Base-by-base conservation (phyloP, 768 basidiomycete genomes). In the Dioszegia aurantiaca region DNA sequence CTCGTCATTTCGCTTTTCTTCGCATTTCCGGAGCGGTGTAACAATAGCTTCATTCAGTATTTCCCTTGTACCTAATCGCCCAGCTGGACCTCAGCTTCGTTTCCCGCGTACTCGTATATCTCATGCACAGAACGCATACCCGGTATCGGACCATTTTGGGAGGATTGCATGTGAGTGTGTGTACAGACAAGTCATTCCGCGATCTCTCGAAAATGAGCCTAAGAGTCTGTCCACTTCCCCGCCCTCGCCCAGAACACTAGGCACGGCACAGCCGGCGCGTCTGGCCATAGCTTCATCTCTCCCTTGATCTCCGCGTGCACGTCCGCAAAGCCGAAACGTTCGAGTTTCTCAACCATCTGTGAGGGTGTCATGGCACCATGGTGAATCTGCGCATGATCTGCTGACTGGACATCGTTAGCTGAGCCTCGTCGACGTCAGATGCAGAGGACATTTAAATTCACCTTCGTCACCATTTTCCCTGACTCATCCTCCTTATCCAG, bases 231-330 rank as follows among this genome's bases (percentile, higher is more conserved):
- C 55, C n/a, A 6, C 27, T 48, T 48, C n/a, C 17, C 30, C 36
- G 59, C 63, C 36, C 55, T 48, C 12, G 58, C 68, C 40, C 63
- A 43, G 28, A 55, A 63, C 27, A 70, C 40, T 36, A 70, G 30
- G 51, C 68, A 62, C 6, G 61, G 56, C 10, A 57, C 39, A 16
- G 37, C 28, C 6, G 56, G 47, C 33, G 60, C 41, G 11, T 67
- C 41, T 26, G 58, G 56, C 64, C 64, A 58, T 28, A 70, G 55
- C n/a, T 64, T 61, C n/a, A 70, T 41, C 23, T 40, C 55, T 30
- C 66, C 69, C 42, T 56, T 51, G 30, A 63, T 47, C 45, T 71
- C 67, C 5, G 62, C 62, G 27, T 60, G 56, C 10, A 61, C 64
- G 16, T 71, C 56, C 21, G 12, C 47, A 9, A 71, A 60, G 1